Conservation (phyloP, 768 basidiomycete species). For the Lentinula aciculospora region DNA sequence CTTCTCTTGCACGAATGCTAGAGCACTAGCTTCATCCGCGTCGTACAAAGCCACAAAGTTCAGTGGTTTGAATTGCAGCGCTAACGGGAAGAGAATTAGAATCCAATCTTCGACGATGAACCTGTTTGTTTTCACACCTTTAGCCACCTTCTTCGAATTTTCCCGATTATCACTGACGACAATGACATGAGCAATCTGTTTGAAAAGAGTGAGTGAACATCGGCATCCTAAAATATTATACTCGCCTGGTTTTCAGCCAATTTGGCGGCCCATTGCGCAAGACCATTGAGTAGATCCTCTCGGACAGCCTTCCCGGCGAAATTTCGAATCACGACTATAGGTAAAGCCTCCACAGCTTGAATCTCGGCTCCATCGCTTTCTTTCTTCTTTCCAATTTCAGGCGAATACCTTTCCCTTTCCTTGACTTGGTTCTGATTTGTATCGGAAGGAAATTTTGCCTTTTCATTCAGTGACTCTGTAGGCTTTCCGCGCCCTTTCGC, state of each 20-base stretch:
- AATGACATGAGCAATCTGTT: constrained; percentile 84
- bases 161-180: constrained; percentile 88
- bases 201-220: not conserved
- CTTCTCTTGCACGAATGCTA: constrained; percentile 79
- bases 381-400: constrained; percentile 1
- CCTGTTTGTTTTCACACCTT: constrained; percentile 38
- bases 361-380: constrained; percentile 36
- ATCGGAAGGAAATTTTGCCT: constrained; percentile 51
- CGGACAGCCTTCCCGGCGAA: constrained; percentile 53
- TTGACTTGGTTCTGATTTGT: constrained; percentile 85
- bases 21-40: constrained; percentile 74
- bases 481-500: constrained; percentile 24
- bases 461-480: constrained; percentile 13
- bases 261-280: constrained; percentile 82
- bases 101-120: not conserved
- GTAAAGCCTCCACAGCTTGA: constrained; percentile 56
- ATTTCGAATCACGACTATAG: constrained; percentile 83
- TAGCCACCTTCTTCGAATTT: constrained; percentile 77
- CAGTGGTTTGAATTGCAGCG: constrained; percentile 80
- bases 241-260: constrained; percentile 76
- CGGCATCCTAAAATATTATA: not conserved
- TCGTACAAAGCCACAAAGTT: constrained; percentile 76
- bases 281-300: constrained; percentile 60
- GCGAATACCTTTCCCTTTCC: constrained; percentile 17
- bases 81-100: constrained; percentile 29